Evolutionary conservation across 2,329 filamentous ascomycete species (phyloP).

Genomic region (Cercospora zeae-maydis): DNA sequence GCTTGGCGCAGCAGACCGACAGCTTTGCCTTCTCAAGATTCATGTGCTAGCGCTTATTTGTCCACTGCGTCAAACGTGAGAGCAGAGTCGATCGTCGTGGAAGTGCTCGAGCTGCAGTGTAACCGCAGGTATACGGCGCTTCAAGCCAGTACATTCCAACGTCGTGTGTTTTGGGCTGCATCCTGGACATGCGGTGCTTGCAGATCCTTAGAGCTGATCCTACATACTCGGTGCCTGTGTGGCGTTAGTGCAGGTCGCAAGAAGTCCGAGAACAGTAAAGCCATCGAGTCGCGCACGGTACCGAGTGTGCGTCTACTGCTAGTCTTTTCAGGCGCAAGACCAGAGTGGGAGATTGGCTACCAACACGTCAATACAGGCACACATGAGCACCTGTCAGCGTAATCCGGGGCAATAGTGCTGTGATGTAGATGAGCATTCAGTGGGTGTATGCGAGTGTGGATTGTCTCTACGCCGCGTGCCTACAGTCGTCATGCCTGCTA

Average conservation of each 20-base stretch:
- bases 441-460: background rate
- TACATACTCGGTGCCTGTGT: background rate
- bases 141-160: too few species aligned
- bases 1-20: background rate
- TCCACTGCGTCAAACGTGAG: background rate
- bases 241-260: background rate
- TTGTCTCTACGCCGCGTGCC: background rate
- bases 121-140: background rate
- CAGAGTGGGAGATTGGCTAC: background rate
- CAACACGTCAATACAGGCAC: background rate
- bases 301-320: background rate
- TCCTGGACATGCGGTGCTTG: too few species aligned
- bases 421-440: background rate
- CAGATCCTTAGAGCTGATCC: too few species aligned
- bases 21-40: background rate
- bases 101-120: background rate
- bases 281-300: background rate
- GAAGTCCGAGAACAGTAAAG: background rate
- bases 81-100: background rate
- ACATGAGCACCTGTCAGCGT: background rate
- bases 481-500: background rate
- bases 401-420: background rate
- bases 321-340: background rate
- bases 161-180: too few species aligned
- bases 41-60: background rate